Conservation (phyloP, 2,329 filamentous ascomycete species). For the Verticillium dahliae region DNA sequence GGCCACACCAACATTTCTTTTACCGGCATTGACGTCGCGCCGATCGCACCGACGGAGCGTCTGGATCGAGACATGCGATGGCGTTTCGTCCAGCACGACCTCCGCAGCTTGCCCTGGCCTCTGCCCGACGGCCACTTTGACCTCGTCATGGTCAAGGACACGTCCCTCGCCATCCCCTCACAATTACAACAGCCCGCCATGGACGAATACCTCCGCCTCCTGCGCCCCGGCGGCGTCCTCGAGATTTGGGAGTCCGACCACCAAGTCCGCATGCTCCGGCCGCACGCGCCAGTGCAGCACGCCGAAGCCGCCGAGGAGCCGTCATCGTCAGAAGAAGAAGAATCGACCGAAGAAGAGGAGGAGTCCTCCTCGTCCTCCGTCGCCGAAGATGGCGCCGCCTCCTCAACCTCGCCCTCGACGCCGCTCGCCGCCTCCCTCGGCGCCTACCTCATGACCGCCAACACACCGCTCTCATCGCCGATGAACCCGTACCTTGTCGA, state of each 20-base stretch:
- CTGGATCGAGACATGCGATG: slow-evolving; percentile 71
- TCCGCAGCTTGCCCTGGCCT: slow-evolving; percentile 69
- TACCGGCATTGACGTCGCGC: slow-evolving; percentile 75
- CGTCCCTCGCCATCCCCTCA: slow-evolving; percentile 60
- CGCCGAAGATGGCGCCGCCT: slow-evolving; percentile 41
- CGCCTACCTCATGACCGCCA: slow-evolving; percentile 75
- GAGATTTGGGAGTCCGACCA: slow-evolving; percentile 91
- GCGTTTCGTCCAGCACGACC: slow-evolving; percentile 83
- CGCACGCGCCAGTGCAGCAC: slow-evolving; percentile 60
- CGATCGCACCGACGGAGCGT: slow-evolving; percentile 49
- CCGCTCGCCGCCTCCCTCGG: slow-evolving; percentile 59
- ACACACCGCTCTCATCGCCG: slow-evolving; percentile 73
- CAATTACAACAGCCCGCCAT: slow-evolving; percentile 48
- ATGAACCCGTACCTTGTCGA: slow-evolving; percentile 77
- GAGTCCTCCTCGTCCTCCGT: slow-evolving; percentile 28
- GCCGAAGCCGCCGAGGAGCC: background rate
- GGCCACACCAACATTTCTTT: slow-evolving; percentile 69
- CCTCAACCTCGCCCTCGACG: slow-evolving; percentile 31
- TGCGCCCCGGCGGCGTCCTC: slow-evolving; percentile 70
- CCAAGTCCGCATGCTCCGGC: slow-evolving; percentile 73
- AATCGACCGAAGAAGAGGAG: background rate
- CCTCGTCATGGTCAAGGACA: slow-evolving; percentile 81
- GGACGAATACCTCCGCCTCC: slow-evolving; percentile 70
- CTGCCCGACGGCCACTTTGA: slow-evolving; percentile 78
- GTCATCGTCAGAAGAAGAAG: background rate